These are phyloP conservation scores for Coemansia biformis DNA, from an alignment of 192 early-diverging fungal genomes.

Conservation along the genomic window DNA sequence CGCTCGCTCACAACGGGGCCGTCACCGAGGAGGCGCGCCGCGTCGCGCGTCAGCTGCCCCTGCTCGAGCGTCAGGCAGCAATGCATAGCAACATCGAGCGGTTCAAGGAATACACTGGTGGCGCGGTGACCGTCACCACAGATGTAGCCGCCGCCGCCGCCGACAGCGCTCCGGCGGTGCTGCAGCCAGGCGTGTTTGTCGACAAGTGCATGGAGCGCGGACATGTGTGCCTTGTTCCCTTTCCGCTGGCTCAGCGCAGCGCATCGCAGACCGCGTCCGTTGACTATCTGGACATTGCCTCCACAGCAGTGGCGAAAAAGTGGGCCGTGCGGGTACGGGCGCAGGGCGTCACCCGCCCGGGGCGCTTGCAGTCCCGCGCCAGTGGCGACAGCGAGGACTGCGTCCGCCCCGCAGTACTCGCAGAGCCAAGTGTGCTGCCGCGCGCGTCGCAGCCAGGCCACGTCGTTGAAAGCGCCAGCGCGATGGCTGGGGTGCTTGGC, in stretches of 20 bases:
- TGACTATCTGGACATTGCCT: slow-evolving; percentile 35
- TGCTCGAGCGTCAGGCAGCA: slow-evolving; percentile 45
- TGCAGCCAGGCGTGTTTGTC: slow-evolving; percentile 31
- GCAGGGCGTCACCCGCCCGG: not conserved
- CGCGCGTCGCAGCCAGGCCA: not conserved
- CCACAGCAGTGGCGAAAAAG: not conserved
- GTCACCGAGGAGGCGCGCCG: slow-evolving; percentile 17
- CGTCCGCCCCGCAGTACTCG: too few relatives aligned
- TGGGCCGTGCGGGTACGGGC: not conserved
- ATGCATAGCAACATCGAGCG: slow-evolving; percentile 42
- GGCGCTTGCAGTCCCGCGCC: too few relatives aligned
- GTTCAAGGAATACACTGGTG: slow-evolving; percentile 26
- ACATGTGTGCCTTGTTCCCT: slow-evolving; percentile 39
- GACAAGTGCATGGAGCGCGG: slow-evolving; percentile 39
- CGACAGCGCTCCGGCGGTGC: not conserved
- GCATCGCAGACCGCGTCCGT: slow-evolving; percentile 2
- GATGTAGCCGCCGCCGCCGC: too few relatives aligned
- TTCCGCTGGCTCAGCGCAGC: slow-evolving; percentile 1
- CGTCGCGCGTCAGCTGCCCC: slow-evolving; percentile 26
- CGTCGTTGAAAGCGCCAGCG: not conserved
- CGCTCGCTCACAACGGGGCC: not conserved
- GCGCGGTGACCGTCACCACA: not conserved
- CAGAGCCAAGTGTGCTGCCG: not conserved
- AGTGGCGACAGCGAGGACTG: too few relatives aligned
- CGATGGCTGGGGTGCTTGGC: slow-evolving; percentile 4